These are phyloP conservation scores for Rhizopogon vulgaris DNA, from an alignment of 768 basidiomycete species.

Conservation along the genomic window DNA sequence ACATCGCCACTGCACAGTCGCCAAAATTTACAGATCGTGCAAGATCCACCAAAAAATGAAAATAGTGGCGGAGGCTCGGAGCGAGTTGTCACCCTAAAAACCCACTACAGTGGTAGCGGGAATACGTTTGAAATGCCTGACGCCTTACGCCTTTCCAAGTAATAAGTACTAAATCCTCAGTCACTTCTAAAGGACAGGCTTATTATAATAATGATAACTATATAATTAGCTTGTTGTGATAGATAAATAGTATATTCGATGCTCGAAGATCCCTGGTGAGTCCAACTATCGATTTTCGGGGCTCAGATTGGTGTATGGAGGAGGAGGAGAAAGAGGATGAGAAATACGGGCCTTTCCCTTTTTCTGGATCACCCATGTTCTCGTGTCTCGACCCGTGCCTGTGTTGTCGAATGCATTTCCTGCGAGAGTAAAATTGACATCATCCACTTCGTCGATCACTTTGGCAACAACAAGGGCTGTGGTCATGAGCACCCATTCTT, in stretches of 20 bases:
- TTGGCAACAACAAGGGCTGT: slow-evolving; percentile 42
- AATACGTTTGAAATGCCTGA: too few species aligned
- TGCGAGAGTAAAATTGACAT: slow-evolving; percentile 18
- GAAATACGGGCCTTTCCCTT: background rate
- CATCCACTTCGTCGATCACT: slow-evolving; percentile 31
- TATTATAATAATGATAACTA: too few species aligned
- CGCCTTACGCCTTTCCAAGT: too few species aligned
- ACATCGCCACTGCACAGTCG: too few species aligned
- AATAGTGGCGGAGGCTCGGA: too few species aligned
- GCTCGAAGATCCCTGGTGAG: background rate
- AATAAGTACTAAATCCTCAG: too few species aligned
- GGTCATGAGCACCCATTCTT: slow-evolving; percentile 44
- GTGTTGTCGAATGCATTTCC: background rate
- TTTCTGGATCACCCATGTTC: slow-evolving; percentile 26
- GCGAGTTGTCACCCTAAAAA: too few species aligned
- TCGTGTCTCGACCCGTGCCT: slow-evolving; percentile 17
- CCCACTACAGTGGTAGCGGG: too few species aligned
- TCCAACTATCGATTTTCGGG: background rate
- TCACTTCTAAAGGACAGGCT: too few species aligned
- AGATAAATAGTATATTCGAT: background rate
- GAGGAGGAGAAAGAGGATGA: background rate
- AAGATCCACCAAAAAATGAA: too few species aligned
- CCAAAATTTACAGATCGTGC: too few species aligned
- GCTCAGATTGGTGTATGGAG: background rate
- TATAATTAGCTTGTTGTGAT: background rate